Base-by-base conservation (phyloP, 2,329 filamentous ascomycete genomes). In the Penicillium rolfsii region DNA sequence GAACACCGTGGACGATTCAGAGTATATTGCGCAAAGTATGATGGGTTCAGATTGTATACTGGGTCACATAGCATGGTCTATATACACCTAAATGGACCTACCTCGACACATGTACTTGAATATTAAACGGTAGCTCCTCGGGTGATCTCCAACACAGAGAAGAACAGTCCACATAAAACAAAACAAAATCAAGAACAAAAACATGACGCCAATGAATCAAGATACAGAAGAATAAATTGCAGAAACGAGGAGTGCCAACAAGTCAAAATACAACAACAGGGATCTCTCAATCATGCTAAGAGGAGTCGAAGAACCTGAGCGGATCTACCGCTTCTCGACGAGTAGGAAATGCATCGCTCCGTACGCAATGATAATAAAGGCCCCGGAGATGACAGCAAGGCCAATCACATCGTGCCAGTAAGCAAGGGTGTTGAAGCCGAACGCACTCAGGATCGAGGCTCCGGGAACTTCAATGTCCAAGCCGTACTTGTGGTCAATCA, bases 391-490 rank as follows among this genome's bases (percentile, higher is more conserved):
- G 11, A 95, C 82, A 5, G 86, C 92, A 14, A 99, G 80, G 50
- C 91, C 93, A 55, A 90, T 81, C 28, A 95, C 87, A 76, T 99
- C 95, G 48, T 81, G 80, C 93, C 93, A 97, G 59, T 97, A 83
- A 0, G 91, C 92, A 62, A 88, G 82, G 30, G 93, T 96, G 73
- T 97, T 85, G 76, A 99, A 99, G 1, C 95, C 95, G 76, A 99
- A 99, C 0, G 91, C 92, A 76, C 91, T 96, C 58, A 99, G 80
- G 67, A 99, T 99, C 0, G 93, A 91, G 0, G 94, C 93, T 36
- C 95, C 95, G 0, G 95, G 95, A 0, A 99, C 93, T 55, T 95
- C 94, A 64, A 99, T 99, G 71, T 98, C 93, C 5, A 99, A 85
- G 5, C 95, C 95, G 66, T 97, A 97, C 78, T 98, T 96, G 77